Evolutionary conservation across 2,329 filamentous ascomycete genomes (phyloP), one percentile per base, ranked within the genome.

Genomic region (Trichoderma koningiopsis): DNA sequence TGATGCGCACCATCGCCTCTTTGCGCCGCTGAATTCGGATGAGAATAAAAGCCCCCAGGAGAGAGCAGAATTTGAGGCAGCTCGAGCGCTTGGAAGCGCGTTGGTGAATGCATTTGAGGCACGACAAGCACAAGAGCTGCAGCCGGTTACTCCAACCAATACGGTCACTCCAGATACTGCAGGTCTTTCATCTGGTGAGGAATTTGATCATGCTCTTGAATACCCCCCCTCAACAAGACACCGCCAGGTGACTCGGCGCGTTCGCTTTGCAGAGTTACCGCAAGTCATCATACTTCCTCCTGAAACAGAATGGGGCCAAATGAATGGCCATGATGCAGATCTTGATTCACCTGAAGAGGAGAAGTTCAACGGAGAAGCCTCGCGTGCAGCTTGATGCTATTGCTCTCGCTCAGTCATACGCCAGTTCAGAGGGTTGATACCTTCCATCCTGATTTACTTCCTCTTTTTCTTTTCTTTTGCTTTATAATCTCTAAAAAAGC

Each of bases 51-150:
- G 24, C 14, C 31, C 57, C 8, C 67, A 57, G n/a, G 27, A 52
- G 19, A 35, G 58, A 4, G 31, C 47, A 16, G 47, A 68, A 11
- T 68, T 68, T 33, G 58, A 57, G 24, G 67, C 58, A 5, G 49
- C 59, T 13, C 67, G 67, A 35, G 67, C 67, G 5, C 35, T 55
- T 59, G 64, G 64, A 24, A 24, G 49, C 10, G 64, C 64, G 27
- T 11, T 60, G 16, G 14, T 49, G 35, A 27, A 47, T 16, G 55
- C 64, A 7, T 37, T 56, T 27, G 52, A 56, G 6, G 22, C 52
- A 19, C 33, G 24, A n/a, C 47, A 24, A 24, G n/a, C 35, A 55
- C 49, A 35, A 31, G 16, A 33, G 11, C 56, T 19, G 5, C 56
- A 29, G 3, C 52, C 22, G 16, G 52, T 22, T 1, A 29, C n/a